Percentiles rank a stretch among this genome's conserved stretches.
These are phyloP conservation scores for Stemphylium beticola DNA, from an alignment of 2,329 filamentous ascomycete genomes.

Conservation along the genomic window DNA sequence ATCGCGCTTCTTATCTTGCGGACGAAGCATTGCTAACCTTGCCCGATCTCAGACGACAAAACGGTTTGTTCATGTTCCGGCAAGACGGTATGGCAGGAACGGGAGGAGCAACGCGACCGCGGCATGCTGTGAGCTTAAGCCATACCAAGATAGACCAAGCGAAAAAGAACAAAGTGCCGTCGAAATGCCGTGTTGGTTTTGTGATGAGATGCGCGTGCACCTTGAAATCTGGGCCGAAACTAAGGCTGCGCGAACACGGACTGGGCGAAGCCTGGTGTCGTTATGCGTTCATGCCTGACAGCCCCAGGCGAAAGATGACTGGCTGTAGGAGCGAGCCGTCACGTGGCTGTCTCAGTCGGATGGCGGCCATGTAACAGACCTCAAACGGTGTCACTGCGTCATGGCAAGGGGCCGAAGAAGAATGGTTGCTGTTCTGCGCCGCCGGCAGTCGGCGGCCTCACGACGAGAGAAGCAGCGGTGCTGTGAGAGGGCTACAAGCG, in stretches of 20 bases:
- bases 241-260: constrained; percentile 38
- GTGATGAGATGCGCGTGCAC: constrained; percentile 26
- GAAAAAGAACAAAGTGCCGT: constrained; percentile 26
- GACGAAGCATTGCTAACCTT: constrained; percentile 1
- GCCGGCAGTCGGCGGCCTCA: constrained; percentile 19
- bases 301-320: constrained; percentile 27
- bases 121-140: constrained; percentile 76
- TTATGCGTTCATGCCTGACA: constrained; percentile 48
- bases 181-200: constrained; percentile 22
- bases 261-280: constrained; percentile 29
- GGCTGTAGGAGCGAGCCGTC: constrained; percentile 25
- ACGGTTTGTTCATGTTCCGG: constrained; percentile 97
- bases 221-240: constrained; percentile 46
- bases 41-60: constrained; percentile 70
- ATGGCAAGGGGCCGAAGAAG: constrained; percentile 19
- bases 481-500: constrained; percentile 15
- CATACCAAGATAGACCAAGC: constrained; percentile 25
- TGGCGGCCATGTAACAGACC: constrained; percentile 46
- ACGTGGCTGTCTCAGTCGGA: constrained; percentile 47
- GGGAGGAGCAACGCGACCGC: constrained; percentile 84
- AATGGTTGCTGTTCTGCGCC: constrained; percentile 13
- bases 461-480: constrained; percentile 1
- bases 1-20: background rate
- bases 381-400: constrained; percentile 41
- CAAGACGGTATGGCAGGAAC: constrained; percentile 98